Conservation (phyloP, 352 stramenopile genomes). For the Phytophthora crassamura region DNA sequence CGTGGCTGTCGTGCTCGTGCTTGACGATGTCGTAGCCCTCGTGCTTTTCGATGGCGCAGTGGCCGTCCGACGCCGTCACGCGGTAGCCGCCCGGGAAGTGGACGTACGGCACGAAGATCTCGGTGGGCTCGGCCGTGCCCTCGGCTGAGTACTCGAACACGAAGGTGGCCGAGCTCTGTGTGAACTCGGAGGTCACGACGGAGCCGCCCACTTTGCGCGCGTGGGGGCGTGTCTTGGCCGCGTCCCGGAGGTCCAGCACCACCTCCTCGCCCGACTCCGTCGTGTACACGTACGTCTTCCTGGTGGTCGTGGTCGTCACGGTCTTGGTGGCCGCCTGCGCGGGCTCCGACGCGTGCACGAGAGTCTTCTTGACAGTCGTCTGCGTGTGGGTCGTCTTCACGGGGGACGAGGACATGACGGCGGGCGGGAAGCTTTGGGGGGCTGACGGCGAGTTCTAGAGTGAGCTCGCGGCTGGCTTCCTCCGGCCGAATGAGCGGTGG, state of each 20-base stretch:
- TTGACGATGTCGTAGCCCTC: constrained; percentile 57
- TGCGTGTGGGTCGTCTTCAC: constrained; percentile 29
- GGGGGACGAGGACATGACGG: constrained; percentile 26
- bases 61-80: constrained; percentile 41
- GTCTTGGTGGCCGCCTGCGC: constrained; percentile 27
- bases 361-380: constrained; percentile 32
- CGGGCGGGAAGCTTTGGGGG: neutral
- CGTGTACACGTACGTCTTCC: constrained; percentile 36
- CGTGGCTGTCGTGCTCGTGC: constrained; percentile 41
- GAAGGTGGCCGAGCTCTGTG: constrained; percentile 55
- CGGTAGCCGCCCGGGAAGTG: constrained; percentile 43
- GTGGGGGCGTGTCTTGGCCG: constrained; percentile 50
- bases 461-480: constrained; percentile 17
- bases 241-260: constrained; percentile 31
- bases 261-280: constrained; percentile 32
- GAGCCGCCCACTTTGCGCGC: constrained; percentile 69
- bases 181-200: constrained; percentile 59
- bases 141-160: constrained; percentile 58
- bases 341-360: constrained; percentile 21
- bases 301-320: constrained; percentile 21
- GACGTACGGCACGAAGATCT: constrained; percentile 48
- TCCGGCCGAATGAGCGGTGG: neutral
- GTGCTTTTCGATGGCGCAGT: constrained; percentile 48
- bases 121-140: constrained; percentile 9
- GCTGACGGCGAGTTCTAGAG: constrained; percentile 15